These are phyloP conservation scores for Penicillium sp. DNA, from an alignment of 2,329 filamentous ascomycete species.

Conservation along the genomic window DNA sequence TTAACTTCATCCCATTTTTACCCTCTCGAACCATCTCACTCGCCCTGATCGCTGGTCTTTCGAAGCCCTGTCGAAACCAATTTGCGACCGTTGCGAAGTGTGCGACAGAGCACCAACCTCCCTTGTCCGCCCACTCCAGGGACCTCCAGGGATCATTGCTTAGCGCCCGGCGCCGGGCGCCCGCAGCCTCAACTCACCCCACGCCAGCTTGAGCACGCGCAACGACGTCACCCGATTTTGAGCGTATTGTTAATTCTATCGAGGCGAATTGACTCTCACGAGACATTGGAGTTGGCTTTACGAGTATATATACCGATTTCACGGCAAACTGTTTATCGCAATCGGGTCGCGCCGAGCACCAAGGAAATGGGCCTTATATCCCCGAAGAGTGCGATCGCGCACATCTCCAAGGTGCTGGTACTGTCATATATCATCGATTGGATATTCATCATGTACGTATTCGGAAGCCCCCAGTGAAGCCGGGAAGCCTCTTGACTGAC, in stretches of 20 bases:
- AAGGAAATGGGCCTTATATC: background rate
- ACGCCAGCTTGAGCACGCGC: background rate
- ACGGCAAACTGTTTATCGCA: background rate
- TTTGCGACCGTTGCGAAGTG: background rate
- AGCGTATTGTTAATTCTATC: background rate
- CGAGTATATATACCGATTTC: background rate
- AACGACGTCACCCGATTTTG: background rate
- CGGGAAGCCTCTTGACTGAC: background rate
- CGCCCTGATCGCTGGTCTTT: background rate
- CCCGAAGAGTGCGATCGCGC: conserved; percentile 5
- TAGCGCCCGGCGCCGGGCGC: background rate
- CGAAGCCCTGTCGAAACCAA: background rate
- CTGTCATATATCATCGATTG: conserved; percentile 74
- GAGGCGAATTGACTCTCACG: background rate
- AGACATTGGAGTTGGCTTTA: background rate
- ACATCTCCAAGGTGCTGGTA: conserved; percentile 55
- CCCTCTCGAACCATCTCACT: background rate
- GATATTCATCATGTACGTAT: conserved; percentile 60
- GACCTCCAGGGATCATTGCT: conserved; percentile 3
- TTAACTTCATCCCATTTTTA: background rate
- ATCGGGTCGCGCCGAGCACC: background rate
- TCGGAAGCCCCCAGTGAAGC: background rate
- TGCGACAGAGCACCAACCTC: background rate
- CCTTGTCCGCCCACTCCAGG: background rate
- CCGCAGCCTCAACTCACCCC: conserved; percentile 1